These are phyloP conservation scores for Cladorrhinum sp. DNA, from an alignment of 2,329 filamentous ascomycete species.

Conservation along the genomic window DNA sequence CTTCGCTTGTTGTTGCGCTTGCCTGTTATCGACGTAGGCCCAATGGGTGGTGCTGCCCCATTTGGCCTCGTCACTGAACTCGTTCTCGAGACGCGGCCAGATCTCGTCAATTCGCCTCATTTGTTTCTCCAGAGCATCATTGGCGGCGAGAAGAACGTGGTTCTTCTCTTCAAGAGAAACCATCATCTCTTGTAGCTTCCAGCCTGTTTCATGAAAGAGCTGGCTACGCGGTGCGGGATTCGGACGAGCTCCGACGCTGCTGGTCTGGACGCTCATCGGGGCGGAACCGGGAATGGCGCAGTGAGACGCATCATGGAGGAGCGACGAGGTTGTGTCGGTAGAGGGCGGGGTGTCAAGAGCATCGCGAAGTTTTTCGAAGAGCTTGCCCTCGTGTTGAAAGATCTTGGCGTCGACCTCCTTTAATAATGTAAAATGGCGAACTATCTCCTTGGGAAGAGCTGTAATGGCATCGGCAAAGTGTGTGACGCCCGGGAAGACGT, in stretches of 20 bases:
- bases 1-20: conserved; percentile 40
- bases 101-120: conserved; percentile 80
- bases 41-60: conserved; percentile 89
- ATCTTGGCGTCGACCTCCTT: conserved; percentile 99
- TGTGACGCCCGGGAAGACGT: conserved; percentile 64
- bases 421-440: conserved; percentile 89
- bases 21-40: conserved; percentile 87
- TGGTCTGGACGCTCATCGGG: conserved; percentile 50
- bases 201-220: conserved; percentile 73
- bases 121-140: conserved; percentile 83
- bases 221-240: conserved; percentile 54
- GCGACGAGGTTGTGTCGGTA: conserved; percentile 42
- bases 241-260: conserved; percentile 41
- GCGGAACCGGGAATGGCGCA: conserved; percentile 43
- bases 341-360: conserved; percentile 50
- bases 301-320: conserved; percentile 43
- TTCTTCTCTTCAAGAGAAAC: conserved; percentile 96
- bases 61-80: conserved; percentile 93
- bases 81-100: conserved; percentile 79
- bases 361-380: conserved; percentile 70
- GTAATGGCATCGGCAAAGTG: conserved; percentile 89
- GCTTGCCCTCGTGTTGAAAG: conserved; percentile 78
- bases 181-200: conserved; percentile 79
- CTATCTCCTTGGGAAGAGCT: conserved; percentile 89
- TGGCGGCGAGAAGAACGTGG: conserved; percentile 89